A percentile compares a stretch with the other conserved stretches of the same genome.
Evolutionary conservation across 345 rosid species (phyloP).

Genomic region (Ailanthus altissimus): DNA sequence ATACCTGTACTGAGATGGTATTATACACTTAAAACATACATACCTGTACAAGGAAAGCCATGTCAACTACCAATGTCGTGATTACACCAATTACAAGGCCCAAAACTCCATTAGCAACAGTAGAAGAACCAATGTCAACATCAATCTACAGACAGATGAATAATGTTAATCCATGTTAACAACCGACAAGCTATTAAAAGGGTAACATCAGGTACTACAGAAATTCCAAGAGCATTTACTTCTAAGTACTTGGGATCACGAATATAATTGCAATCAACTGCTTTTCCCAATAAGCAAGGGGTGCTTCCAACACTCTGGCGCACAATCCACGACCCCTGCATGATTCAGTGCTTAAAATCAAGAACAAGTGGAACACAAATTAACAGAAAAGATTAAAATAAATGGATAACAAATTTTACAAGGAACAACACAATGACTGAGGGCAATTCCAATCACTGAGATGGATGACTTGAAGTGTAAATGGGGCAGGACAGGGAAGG

Average conservation of each 20-base stretch:
- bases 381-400: neutral
- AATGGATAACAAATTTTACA: neutral
- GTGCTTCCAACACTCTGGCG: conserved; percentile 99
- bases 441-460: neutral
- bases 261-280: conserved; percentile 93
- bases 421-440: neutral
- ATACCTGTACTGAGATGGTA: conserved; percentile 45
- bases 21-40: neutral
- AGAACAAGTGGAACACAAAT: conserved; percentile 8
- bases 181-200: neutral
- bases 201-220: neutral
- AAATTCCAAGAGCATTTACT: conserved; percentile 39
- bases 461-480: neutral
- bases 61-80: conserved; percentile 88
- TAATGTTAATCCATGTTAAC: conserved; percentile 15
- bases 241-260: conserved; percentile 85
- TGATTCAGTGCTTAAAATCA: conserved; percentile 8
- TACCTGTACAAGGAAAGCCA: conserved; percentile 95
- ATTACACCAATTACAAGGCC: conserved; percentile 97
- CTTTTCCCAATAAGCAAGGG: conserved; percentile 93
- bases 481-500: no score
- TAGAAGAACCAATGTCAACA: conserved; percentile 95
- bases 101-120: conserved; percentile 97
- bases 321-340: conserved; percentile 99
- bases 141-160: conserved; percentile 58